Conservation (phyloP, 352 stramenopile species). For the Blastocystis sp. region DNA sequence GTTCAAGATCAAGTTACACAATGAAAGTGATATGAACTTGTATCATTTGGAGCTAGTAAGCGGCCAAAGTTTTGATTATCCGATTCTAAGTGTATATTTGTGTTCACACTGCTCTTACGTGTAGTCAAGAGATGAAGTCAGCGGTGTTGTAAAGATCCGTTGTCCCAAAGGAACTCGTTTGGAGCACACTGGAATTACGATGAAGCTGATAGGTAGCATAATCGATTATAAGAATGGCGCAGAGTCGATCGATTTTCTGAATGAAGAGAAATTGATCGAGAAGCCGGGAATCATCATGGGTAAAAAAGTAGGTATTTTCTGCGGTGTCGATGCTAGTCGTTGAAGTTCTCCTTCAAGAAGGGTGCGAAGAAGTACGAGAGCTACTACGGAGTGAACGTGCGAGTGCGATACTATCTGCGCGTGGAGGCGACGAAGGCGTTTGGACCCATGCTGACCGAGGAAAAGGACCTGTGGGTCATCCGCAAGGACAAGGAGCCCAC, state of each 20-base stretch:
- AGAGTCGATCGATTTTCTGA: constrained; percentile 83
- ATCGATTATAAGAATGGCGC: constrained; percentile 69
- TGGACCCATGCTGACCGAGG: constrained; percentile 78
- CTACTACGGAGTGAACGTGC: constrained; percentile 89
- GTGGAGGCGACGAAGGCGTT: constrained; percentile 72
- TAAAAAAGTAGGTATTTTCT: constrained; percentile 62
- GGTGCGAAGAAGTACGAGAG: constrained; percentile 90
- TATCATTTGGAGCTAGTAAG: constrained; percentile 13
- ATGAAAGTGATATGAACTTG: constrained; percentile 25
- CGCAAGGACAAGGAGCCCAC: constrained; percentile 68
- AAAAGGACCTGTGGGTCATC: constrained; percentile 84
- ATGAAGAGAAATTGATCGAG: constrained; percentile 80
- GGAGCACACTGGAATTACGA: constrained; percentile 88
- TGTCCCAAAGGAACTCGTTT: constrained; percentile 82
- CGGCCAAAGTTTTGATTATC: constrained; percentile 1
- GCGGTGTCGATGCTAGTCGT: constrained; percentile 65
- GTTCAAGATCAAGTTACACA: constrained; percentile 51
- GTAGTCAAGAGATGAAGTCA: constrained; percentile 66
- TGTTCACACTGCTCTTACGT: not conserved
- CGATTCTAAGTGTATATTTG: constrained; percentile 33
- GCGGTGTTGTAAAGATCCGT: constrained; percentile 71
- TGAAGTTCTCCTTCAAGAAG: constrained; percentile 85
- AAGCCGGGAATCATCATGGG: constrained; percentile 74
- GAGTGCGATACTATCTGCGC: constrained; percentile 88
- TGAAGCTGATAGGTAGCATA: constrained; percentile 75